Base-by-base conservation (phyloP, 2,329 filamentous ascomycete species). In the Dactylellina haptotyla region DNA sequence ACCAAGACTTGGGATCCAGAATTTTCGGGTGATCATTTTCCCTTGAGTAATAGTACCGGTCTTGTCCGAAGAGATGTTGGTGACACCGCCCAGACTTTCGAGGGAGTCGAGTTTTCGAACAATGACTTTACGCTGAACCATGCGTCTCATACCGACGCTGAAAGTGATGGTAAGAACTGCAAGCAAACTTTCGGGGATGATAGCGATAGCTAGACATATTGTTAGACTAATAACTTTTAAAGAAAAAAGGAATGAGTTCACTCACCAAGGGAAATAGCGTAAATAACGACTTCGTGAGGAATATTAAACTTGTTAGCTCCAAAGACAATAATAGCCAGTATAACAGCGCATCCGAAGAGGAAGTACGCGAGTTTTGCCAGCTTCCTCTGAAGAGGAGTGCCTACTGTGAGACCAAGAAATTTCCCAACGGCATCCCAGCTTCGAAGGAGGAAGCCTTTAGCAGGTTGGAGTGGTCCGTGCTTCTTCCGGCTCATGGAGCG, bases 351-450 rank as follows among this genome's bases (percentile, higher is more conserved):
- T 89, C 86, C 3, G 86, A 78, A 1, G 82, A 45, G 87, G 46
- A 83, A 84, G 78, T 91, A 90, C 1, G 89, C 89, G 54, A 91
- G 84, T 79, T 87, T 86, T 51, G 88, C 89, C 14, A 91, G 83
- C 78, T 89, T 90, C 76, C 85, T 85, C 79, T 90, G 88, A 16
- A 91, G 83, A 2, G 89, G 89, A 9, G 89, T 91, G 50, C 89
- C 89, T 10, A 89, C 85, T 62, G 86, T 89, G 70, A 90, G 84
- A 57, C 89, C 91, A 82, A 78, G 69, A 43, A 91, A 89, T 37
- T 84, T 83, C 3, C 87, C 87, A 67, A 89, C 80, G 4, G 85
- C 85, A 78, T 89, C 87, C 10, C 83, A 84, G 43, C 84, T 79
- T 2, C 87, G 89, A 80, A 84, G 76, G 6, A 82, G 23, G 43